Evolutionary conservation across 306 rosid genomes (phyloP), one percentile per base, ranked within the genome.

Genomic region (Dryas drummondii): DNA sequence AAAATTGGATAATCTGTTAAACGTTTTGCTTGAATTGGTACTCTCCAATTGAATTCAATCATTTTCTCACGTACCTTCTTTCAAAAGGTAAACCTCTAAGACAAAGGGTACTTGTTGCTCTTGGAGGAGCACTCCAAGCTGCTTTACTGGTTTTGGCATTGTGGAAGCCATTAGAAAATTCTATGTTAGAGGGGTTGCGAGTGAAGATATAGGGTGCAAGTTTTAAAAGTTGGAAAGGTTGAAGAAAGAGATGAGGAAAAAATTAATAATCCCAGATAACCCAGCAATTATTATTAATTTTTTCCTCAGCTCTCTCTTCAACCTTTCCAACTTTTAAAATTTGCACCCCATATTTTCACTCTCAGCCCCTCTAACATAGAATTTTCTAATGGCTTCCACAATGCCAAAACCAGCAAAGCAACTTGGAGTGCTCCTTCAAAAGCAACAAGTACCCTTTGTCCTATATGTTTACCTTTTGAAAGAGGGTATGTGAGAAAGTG

Each of bases 71-170:
- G 59, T 69, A 80, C 50, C 93, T 78, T 85, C 84, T 85, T 82
- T 96, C 99, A 15, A 69, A 27, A 96, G 91, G 86, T 84, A 88
- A 70, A 62, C 59, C 56, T 96, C 89, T 12, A 92, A 72, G 71
- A 79, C 79, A 75, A 96, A 92, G 44, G 99, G 99, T 12, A 90
- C 98, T 81, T 92, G 97, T 59, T 87, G 82, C 67, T 89, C 87
- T 60, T 84, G 86, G 2, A 92, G 91, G 69, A 94, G 89, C 48
- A 89, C 91, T 61, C 72, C 83, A 0, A 93, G 93, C 55, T 80
- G 87, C 76, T 84, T 94, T 65, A 45, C 69, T 65, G 91, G 77
- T 76, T 77, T 84, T 52, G 88, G 7, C 52, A 71, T 49, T 60
- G 83, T 4, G 66, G 91, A 86, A 70, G 90, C 91, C 97, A 90